Evolutionary conservation across 23 red algal genomes (phyloP).

Genomic region (Chondrus crispus): DNA sequence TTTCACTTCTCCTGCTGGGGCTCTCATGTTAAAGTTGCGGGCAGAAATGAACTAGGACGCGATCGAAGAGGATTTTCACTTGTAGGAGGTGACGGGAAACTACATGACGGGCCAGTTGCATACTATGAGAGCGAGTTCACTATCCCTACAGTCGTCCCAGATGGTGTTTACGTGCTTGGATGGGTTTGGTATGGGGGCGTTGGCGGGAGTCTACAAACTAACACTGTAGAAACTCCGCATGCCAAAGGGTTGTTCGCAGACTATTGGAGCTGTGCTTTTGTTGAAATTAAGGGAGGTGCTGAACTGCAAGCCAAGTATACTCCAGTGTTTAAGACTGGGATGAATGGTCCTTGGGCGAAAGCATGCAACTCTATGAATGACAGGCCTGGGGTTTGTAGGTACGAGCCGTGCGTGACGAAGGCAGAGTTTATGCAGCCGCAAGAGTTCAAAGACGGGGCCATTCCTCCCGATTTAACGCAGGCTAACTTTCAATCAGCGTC

Average conservation of each 20-base stretch:
- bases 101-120: conserved; percentile 27
- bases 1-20: conserved; percentile 59
- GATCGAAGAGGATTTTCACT: conserved; percentile 22
- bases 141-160: conserved; percentile 50
- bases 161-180: conserved; percentile 62
- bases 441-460: conserved; percentile 21
- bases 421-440: conserved; percentile 20
- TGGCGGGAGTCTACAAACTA: background rate
- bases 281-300: conserved; percentile 36
- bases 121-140: conserved; percentile 8
- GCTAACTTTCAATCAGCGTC: background rate
- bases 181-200: conserved; percentile 64
- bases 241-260: conserved; percentile 46
- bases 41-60: conserved; percentile 2
- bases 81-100: conserved; percentile 19
- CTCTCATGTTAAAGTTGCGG: background rate
- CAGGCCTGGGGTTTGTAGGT: conserved; percentile 27
- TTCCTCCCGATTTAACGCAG: background rate
- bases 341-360: background rate
- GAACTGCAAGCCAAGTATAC: background rate
- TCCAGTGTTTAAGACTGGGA: conserved; percentile 2
- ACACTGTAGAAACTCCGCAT: background rate
- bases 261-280: conserved; percentile 59
- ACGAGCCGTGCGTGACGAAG: conserved; percentile 24
- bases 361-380: background rate